A percentile compares a stretch with the other conserved stretches of the same genome.
These are phyloP conservation scores for Ogataea ramenticola DNA, from an alignment of 805 yeast genomes.

Conservation along the genomic window DNA sequence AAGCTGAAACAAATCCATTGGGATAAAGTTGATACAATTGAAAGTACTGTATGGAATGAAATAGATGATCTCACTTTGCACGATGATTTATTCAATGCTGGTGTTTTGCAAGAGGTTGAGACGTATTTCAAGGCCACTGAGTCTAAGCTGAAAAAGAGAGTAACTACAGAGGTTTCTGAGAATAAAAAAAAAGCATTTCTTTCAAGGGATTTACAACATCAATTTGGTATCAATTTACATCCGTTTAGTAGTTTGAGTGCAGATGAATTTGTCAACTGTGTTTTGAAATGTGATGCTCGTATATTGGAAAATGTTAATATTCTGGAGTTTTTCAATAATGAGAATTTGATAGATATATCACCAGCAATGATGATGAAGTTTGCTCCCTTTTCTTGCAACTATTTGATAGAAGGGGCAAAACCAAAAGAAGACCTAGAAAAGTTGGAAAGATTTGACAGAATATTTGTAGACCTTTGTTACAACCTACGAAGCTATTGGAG, in stretches of 20 bases:
- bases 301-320: slow-evolving; percentile 48
- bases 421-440: slow-evolving; percentile 51
- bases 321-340: slow-evolving; percentile 62
- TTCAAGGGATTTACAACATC: slow-evolving; percentile 69
- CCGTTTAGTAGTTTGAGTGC: slow-evolving; percentile 47
- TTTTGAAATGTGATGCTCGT: slow-evolving; percentile 53
- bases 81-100: slow-evolving; percentile 44
- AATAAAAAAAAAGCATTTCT: slow-evolving; percentile 44
- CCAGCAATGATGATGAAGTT: slow-evolving; percentile 47
- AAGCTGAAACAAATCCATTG: slow-evolving; percentile 76
- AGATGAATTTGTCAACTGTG: slow-evolving; percentile 44
- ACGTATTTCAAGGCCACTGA: slow-evolving; percentile 41
- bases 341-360: slow-evolving; percentile 54
- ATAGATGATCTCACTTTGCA: slow-evolving; percentile 36
- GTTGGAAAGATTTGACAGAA: slow-evolving; percentile 62
- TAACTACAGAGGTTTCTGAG: slow-evolving; percentile 31
- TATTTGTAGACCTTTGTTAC: slow-evolving; percentile 60
- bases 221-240: slow-evolving; percentile 73
- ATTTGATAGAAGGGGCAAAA: slow-evolving; percentile 24
- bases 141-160: slow-evolving; percentile 19
- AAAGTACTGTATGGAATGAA: slow-evolving; percentile 58
- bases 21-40: slow-evolving; percentile 61
- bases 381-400: slow-evolving; percentile 58
- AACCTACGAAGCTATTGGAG: slow-evolving; percentile 68
- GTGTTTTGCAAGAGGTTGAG: slow-evolving; percentile 62